Percentiles rank a stretch among this genome's conserved stretches.
phyloP scores from a whole-genome alignment of 2,329 filamentous ascomycete genomes.

The Penicillium sp. region DNA sequence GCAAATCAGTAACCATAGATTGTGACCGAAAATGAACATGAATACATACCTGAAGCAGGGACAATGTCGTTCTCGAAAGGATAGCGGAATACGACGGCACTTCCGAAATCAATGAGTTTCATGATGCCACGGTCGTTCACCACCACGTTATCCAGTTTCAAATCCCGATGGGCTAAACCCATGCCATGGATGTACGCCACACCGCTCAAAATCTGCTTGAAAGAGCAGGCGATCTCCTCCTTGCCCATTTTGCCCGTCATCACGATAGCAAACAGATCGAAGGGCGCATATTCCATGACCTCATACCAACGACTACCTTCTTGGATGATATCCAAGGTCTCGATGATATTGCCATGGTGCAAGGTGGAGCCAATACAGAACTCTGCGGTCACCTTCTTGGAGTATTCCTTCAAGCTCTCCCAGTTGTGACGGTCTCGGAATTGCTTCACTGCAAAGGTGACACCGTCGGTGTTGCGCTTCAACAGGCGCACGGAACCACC shows the following conservation, averaged over 20 bases:
- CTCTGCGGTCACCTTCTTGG: conserved; percentile 95
- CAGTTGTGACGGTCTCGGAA: conserved; percentile 86
- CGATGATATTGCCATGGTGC: conserved; percentile 96
- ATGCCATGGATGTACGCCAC: conserved; percentile 92
- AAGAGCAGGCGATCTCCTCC: conserved; percentile 82
- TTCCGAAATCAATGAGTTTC: conserved; percentile 99
- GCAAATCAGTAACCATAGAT: conserved; percentile 7
- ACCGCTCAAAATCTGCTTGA: conserved; percentile 87
- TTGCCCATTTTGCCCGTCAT: conserved; percentile 97
- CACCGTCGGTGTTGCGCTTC: conserved; percentile 84
- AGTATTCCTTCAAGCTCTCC: conserved; percentile 89
- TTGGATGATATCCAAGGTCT: conserved; percentile 90
- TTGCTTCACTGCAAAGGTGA: conserved; percentile 95
- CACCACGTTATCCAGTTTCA: conserved; percentile 96
- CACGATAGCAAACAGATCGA: conserved; percentile 90
- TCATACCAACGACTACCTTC: conserved; percentile 94
- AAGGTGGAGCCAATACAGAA: conserved; percentile 96
- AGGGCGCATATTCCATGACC: conserved; percentile 98
- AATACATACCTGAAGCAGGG: conserved; percentile 62
- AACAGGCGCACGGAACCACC: conserved; percentile 89
- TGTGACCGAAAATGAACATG: neutral
- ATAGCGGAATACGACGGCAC: conserved; percentile 92
- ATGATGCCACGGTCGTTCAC: conserved; percentile 94
- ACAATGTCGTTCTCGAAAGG: conserved; percentile 88
- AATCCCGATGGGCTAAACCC: conserved; percentile 84